Evolutionary conservation across 2,329 filamentous ascomycete species (phyloP), one percentile per base, ranked within the genome.

Genomic region (Hypoxylon sp.): DNA sequence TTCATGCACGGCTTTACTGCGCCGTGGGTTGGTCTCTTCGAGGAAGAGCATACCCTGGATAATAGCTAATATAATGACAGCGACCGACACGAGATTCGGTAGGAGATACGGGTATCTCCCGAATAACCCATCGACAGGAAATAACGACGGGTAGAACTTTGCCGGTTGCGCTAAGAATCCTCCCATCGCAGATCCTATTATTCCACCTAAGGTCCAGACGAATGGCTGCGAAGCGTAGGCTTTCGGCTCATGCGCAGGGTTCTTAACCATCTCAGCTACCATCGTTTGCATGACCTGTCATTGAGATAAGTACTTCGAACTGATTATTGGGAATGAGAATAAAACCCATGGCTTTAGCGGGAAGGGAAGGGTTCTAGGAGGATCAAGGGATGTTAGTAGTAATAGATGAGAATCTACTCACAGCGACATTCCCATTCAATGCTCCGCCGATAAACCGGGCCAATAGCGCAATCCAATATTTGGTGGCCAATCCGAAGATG

Each of bases 51-150:
- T 81, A n/a, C 88, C 87, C 52, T 92, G 75, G 8, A 88, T 74
- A 35, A 92, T 83, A 71, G 92, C 91, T 4, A 92, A 70, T 1
- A 87, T 71, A 33, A 93, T 83, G 9, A 92, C 83, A 1, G 78
- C 82, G 0, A 90, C 89, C 0, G 90, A 87, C 55, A 92, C 82
- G 0, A 92, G 73, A 73, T 93, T 93, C 1, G 91, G 91, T 5
- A 86, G 80, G n/a, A 93, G 83, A 72, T 92, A 94, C 0, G 92
- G 92, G 73, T 91, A 93, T 6, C 85, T 84, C 46, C 90, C 90
- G 52, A 83, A 83, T 0, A 83, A 47, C 1, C 81, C 81, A 26
- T 82, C 81, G 26, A 75, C 68, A 1, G 81, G 73, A 50, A 83
- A 83, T 19, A 81, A 42, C 0, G 70, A 71, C 13, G 75, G 79